Evolutionary conservation across 495 filamentous ascomycete genomes (phyloP).

Genomic region (Aspergillus biplanus): DNA sequence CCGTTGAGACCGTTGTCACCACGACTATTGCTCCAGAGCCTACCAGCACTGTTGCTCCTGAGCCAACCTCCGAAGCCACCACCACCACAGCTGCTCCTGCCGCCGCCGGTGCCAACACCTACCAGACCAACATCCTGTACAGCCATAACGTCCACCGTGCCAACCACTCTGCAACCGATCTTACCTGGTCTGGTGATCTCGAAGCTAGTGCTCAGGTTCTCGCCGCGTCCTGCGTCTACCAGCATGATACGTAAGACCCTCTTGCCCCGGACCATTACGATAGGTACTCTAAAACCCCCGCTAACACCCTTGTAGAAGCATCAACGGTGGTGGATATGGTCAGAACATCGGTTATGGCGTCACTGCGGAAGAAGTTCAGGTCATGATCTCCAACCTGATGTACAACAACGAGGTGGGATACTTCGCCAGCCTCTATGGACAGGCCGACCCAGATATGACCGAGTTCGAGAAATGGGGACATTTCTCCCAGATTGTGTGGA

Average conservation of each 20-base stretch:
- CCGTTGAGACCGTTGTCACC: conserved; percentile 26
- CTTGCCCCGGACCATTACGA: not conserved
- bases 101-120: conserved; percentile 34
- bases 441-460: conserved; percentile 54
- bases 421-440: conserved; percentile 50
- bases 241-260: conserved; percentile 72
- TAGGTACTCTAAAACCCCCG: not conserved
- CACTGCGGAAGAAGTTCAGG: conserved; percentile 52
- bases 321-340: conserved; percentile 70
- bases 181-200: conserved; percentile 66
- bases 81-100: conserved; percentile 20
- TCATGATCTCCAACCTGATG: conserved; percentile 74
- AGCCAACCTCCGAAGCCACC: conserved; percentile 18
- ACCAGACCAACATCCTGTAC: conserved; percentile 55
- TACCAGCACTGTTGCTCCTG: conserved; percentile 15
- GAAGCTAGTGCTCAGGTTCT: conserved; percentile 61
- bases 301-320: conserved; percentile 33
- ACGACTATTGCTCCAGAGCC: conserved; percentile 24
- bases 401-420: conserved; percentile 76
- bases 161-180: conserved; percentile 71
- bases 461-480: conserved; percentile 79
- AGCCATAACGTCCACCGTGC: conserved; percentile 87
- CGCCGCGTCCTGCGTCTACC: conserved; percentile 67
- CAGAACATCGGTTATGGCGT: conserved; percentile 77
- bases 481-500: conserved; percentile 92